A percentile compares a stretch with the other conserved stretches of the same genome.
Conservation (phyloP, 495 filamentous ascomycete species). For the Hypoxylon cercidicola region DNA sequence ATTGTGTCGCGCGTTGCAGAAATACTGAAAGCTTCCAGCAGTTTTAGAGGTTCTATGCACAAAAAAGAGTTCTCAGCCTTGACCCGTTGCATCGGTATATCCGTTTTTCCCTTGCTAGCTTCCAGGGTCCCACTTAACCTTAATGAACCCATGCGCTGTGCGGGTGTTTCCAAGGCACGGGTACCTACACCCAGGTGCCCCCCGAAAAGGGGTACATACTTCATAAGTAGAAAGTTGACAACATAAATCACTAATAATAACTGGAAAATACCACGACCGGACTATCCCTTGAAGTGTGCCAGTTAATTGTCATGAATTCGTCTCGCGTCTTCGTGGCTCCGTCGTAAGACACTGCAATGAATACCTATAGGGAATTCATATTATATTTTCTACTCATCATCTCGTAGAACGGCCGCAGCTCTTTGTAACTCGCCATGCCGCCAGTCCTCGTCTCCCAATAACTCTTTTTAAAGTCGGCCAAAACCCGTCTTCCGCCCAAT, state of each 20-base stretch:
- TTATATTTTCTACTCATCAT: slow-evolving; percentile 24
- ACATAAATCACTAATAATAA: too few relatives aligned
- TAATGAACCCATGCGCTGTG: too few relatives aligned
- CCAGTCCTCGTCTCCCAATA: slow-evolving; percentile 81
- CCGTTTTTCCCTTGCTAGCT: slow-evolving; percentile 18
- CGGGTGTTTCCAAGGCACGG: too few relatives aligned
- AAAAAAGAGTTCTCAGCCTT: not conserved
- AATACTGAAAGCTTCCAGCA: slow-evolving; percentile 18
- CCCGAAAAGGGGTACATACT: too few relatives aligned
- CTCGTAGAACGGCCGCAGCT: slow-evolving; percentile 49
- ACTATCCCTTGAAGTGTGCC: too few relatives aligned
- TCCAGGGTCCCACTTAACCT: too few relatives aligned
- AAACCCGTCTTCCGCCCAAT: slow-evolving; percentile 87
- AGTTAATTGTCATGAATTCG: too few relatives aligned
- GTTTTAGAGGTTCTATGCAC: slow-evolving; percentile 5
- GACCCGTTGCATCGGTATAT: slow-evolving; percentile 21
- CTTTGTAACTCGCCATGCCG: slow-evolving; percentile 78
- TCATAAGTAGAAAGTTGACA: too few relatives aligned
- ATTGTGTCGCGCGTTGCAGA: not conserved
- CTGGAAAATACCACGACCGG: too few relatives aligned
- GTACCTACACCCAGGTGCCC: too few relatives aligned
- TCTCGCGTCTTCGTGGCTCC: too few relatives aligned
- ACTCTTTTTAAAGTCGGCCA: slow-evolving; percentile 77
- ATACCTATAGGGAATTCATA: not conserved
- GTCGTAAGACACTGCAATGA: not conserved